Percentiles rank a stretch among this genome's conserved stretches.
These are phyloP conservation scores for Yamadazyma phyllophila DNA, from an alignment of 805 yeast genomes.

Conservation along the genomic window DNA sequence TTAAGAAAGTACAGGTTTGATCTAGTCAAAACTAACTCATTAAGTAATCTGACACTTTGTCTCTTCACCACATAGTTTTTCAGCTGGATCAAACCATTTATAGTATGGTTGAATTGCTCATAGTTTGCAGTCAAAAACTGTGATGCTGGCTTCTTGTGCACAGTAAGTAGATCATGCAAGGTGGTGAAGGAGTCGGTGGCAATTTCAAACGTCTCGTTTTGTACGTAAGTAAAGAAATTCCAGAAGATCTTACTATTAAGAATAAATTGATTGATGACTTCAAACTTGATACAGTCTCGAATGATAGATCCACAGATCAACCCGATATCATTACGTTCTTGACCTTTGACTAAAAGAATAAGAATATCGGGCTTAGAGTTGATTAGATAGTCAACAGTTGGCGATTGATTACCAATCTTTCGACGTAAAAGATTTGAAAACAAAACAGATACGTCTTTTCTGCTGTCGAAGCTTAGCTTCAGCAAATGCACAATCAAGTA, in stretches of 20 bases:
- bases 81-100: conserved; percentile 70
- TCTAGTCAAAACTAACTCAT: conserved; percentile 67
- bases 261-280: conserved; percentile 59
- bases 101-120: conserved; percentile 54
- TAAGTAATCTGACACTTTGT: conserved; percentile 76
- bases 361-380: conserved; percentile 62
- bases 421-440: conserved; percentile 78
- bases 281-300: conserved; percentile 81
- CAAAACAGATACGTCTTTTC: conserved; percentile 75
- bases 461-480: conserved; percentile 82
- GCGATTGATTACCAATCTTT: conserved; percentile 70
- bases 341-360: conserved; percentile 60
- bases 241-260: conserved; percentile 65
- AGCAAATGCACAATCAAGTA: conserved; percentile 56
- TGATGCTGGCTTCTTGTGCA: conserved; percentile 65
- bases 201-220: conserved; percentile 76
- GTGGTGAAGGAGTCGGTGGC: conserved; percentile 89
- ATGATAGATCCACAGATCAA: conserved; percentile 74
- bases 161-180: conserved; percentile 62
- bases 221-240: conserved; percentile 79
- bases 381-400: conserved; percentile 82
- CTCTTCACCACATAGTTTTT: conserved; percentile 89
- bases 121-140: conserved; percentile 65
- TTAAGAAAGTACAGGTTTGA: conserved; percentile 72
- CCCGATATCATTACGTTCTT: conserved; percentile 72